Base-by-base conservation (phyloP, 2,329 filamentous ascomycete genomes). In the Podosphaera leucotricha region DNA sequence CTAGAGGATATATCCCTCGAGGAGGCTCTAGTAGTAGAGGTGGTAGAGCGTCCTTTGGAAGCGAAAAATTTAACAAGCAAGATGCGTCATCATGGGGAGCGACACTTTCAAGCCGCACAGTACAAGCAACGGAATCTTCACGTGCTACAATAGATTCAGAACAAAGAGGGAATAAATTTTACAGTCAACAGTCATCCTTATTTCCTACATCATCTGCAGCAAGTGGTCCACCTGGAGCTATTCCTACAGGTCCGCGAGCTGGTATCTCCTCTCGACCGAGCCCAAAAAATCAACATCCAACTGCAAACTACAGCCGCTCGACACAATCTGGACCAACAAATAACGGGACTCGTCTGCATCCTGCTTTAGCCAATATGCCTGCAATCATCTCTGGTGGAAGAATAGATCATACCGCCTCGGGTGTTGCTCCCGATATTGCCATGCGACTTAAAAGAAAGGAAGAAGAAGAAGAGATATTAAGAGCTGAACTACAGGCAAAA, bases 331-430 rank as follows among this genome's bases (percentile, higher is more conserved):
- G 10, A 33, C 15, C 35, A 8, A 44, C 47, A 7, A 47, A 52
- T 38, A 39, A 47, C 19, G 53, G 52, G 7, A 53, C 55, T 39
- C 53, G 56, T 41, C 48, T 50, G 16, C 57, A 60, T 41, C 56
- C 57, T 16, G 57, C 57, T 10, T 51, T 59, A 47, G 53, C 53
- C 15, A 55, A 54, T 38, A 49, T 59, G 33, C 50, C 55, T 6
- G 52, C 48, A 2, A 56, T 59, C 6, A 55, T 59, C 16, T 50
- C 55, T 1, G 53, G 52, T 19, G 57, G 57, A 2, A 50, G 54
- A 44, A 53, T 58, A 13, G 57, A 60, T 44, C 50, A 54, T 16
- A 52, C 53, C 11, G 52, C 52, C 10, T 51, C 54, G 13, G 56
- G 56, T 3, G 48, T 57, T 18, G 46, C 55, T 5, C 22, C 46